Percentiles rank a stretch among this genome's conserved stretches.
These are phyloP conservation scores for Penicillium brevicompactum DNA, from an alignment of 2,329 filamentous ascomycete genomes.

Conservation along the genomic window DNA sequence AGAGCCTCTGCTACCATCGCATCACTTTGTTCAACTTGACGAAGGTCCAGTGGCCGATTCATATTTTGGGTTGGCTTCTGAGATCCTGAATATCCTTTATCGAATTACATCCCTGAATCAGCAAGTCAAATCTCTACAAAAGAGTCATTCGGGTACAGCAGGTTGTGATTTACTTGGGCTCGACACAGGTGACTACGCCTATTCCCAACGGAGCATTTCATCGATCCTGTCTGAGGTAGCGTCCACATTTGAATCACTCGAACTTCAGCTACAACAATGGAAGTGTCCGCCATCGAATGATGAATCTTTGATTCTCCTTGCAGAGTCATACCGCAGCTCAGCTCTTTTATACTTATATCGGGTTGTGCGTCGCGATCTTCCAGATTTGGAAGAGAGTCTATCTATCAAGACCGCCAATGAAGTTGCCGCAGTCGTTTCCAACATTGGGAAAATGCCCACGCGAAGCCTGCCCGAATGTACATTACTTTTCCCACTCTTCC, in stretches of 20 bases:
- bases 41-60: constrained; percentile 3
- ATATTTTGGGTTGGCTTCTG: constrained; percentile 11
- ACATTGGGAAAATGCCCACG: constrained; percentile 8
- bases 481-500: constrained; percentile 8
- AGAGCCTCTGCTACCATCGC: constrained; percentile 4
- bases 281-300: constrained; percentile 5
- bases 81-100: constrained; percentile 5
- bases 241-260: background rate
- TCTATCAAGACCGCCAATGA: background rate
- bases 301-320: constrained; percentile 5
- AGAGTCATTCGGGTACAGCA: background rate
- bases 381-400: background rate
- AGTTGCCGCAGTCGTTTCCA: background rate
- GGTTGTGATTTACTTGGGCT: background rate
- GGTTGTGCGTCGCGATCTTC: background rate
- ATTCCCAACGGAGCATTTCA: background rate
- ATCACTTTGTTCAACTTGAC: constrained; percentile 7
- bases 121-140: background rate
- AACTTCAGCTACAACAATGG: constrained; percentile 1
- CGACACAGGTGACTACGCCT: background rate
- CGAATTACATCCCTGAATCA: constrained; percentile 3
- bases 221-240: background rate
- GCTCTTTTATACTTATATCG: constrained; percentile 10
- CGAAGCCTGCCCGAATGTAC: constrained; percentile 6
- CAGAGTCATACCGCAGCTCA: constrained; percentile 12